Percentiles rank a stretch among this genome's conserved stretches.
Conservation (phyloP, 768 basidiomycete species). For the Pisolithus microcarpus region DNA sequence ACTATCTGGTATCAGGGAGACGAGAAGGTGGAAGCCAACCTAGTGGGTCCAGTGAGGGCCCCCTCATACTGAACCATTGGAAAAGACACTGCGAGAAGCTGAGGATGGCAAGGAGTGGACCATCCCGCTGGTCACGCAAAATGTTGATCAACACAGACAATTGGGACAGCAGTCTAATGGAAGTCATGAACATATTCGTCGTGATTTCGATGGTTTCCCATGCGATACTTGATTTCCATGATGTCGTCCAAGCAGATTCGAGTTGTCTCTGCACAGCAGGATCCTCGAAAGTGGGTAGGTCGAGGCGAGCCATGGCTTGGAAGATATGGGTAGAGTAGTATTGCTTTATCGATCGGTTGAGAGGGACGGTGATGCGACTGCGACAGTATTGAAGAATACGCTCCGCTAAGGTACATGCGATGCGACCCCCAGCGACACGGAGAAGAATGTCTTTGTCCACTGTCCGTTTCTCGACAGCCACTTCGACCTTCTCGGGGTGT, state of each 20-base stretch:
- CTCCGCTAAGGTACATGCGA: conserved; percentile 42
- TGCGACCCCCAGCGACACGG: conserved; percentile 48
- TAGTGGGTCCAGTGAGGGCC: conserved; percentile 16
- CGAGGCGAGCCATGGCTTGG: conserved; percentile 59
- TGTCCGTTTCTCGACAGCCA: conserved; percentile 53
- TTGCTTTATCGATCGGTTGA: conserved; percentile 53
- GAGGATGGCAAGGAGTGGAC: conserved; percentile 48
- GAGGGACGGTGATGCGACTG: conserved; percentile 37
- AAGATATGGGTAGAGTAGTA: conserved; percentile 62
- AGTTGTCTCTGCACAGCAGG: conserved; percentile 59
- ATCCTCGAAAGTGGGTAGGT: conserved; percentile 71
- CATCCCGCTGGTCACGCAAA: conserved; percentile 58
- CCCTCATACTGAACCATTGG: conserved; percentile 29
- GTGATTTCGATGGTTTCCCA: conserved; percentile 51
- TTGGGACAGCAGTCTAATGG: conserved; percentile 52
- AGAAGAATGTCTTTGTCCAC: conserved; percentile 53
- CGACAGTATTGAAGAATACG: conserved; percentile 40
- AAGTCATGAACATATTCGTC: conserved; percentile 36
- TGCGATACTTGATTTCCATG: conserved; percentile 42
- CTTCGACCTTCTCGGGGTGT: conserved; percentile 45
- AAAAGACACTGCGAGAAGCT: conserved; percentile 48
- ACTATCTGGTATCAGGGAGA: background rate
- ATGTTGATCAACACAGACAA: conserved; percentile 53
- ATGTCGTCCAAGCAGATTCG: conserved; percentile 43
- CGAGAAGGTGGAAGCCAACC: conserved; percentile 18